Evolutionary conservation across 2,329 filamentous ascomycete genomes (phyloP), one percentile per base, ranked within the genome.

Genomic region (Hymenoscyphus infarciens): DNA sequence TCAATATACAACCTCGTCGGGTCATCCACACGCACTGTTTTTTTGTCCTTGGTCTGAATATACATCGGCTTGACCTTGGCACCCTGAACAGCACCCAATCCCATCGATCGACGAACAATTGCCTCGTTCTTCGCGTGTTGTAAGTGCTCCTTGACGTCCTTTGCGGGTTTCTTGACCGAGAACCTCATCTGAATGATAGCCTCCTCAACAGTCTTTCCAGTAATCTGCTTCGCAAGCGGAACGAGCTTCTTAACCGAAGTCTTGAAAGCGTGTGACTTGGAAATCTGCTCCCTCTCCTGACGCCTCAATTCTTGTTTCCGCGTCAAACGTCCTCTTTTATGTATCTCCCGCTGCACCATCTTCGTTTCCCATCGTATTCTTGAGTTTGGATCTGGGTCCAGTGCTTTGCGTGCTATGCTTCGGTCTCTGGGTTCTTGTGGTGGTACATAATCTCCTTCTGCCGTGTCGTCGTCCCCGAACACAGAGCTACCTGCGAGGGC

Each of bases 141-240:
- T 19, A 99, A 80, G 73, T 95, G 90, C 73, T 86, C 87, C 69
- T 84, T 80, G 31, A 98, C 86, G 72, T 97, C 92, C 68, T 85
- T 81, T 6, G 94, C 91, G 67, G 89, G 90, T 80, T 92, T 94
- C 85, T 99, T 99, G 81, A 92, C 91, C 76, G 89, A 94, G 80
- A 94, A 98, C 61, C 88, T 86, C 91, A 99, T 97, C 81, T 99
- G 95, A 61, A 90, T 79, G 68, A 98, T 91, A 15, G 95, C 95
- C 39, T 99, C 93, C 63, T 96, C 92, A 65, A 99, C 82, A n/a
- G 88, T 88, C 83, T 97, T 98, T 68, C 95, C 95, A 1, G 87
- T 83, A 73, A 99, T 95, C 79, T 98, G 95, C 61, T 89, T 86
- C 27, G 94, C 88, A 57, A 99, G 79, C 71, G 90, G 88, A 59